phyloP scores from a whole-genome alignment of 257 asterid genomes.

The Penstemon barbatus region DNA sequence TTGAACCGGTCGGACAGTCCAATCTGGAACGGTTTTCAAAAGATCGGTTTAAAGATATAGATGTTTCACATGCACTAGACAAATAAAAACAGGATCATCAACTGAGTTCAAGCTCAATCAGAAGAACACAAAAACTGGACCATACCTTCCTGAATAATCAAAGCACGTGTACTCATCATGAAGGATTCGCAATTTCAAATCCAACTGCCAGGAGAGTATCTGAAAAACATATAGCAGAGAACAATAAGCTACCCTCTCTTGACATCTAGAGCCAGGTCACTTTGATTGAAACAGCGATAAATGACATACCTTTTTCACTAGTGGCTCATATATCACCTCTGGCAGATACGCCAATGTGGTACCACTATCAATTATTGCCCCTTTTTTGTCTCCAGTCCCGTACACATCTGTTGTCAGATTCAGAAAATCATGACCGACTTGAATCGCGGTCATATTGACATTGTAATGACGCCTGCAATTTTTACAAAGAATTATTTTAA shows the following conservation, averaged over 20 bases:
- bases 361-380: conserved; percentile 96
- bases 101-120: conserved; percentile 18
- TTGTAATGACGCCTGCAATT: conserved; percentile 87
- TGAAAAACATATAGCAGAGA: conserved; percentile 37
- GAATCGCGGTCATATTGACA: conserved; percentile 94
- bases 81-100: conserved; percentile 13
- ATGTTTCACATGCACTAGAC: conserved; percentile 14
- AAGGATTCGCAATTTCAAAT: conserved; percentile 64
- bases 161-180: conserved; percentile 91
- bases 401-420: conserved; percentile 64
- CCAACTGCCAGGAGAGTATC: conserved; percentile 91
- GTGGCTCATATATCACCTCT: conserved; percentile 66
- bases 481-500: conserved; percentile 10
- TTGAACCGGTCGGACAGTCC: too few species aligned
- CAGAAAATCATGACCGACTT: conserved; percentile 67
- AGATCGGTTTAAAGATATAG: not conserved
- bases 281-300: conserved; percentile 24
- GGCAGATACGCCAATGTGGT: conserved; percentile 98
- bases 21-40: not conserved
- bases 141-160: conserved; percentile 87
- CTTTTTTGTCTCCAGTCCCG: conserved; percentile 59
- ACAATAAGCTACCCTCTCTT: conserved; percentile 27
- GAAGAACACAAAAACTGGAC: conserved; percentile 24
- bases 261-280: conserved; percentile 15
- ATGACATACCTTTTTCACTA: conserved; percentile 66